Conservation (phyloP, 495 filamentous ascomycete genomes). For the Lentithecium fluviatile region DNA sequence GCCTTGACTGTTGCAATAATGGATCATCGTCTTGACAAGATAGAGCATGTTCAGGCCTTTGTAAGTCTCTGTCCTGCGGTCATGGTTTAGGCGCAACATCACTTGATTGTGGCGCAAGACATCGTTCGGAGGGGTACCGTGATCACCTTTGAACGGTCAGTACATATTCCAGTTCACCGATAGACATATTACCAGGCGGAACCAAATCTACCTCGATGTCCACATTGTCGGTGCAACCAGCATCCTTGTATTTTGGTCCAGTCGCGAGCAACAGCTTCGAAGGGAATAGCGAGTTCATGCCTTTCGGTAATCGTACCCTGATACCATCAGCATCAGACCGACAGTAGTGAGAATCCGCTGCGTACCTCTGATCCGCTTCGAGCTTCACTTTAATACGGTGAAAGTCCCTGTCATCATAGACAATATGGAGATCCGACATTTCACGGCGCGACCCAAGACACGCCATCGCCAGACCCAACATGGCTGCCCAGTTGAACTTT, state of each 20-base stretch:
- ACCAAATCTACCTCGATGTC: conserved; percentile 27
- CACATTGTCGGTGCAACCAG: conserved; percentile 19
- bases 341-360: neutral
- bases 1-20: conserved; percentile 16
- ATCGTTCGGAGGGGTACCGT: conserved; percentile 19
- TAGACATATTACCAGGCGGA: conserved; percentile 19
- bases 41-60: conserved; percentile 26
- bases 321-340: neutral
- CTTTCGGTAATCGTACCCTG: conserved; percentile 21
- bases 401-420: conserved; percentile 25
- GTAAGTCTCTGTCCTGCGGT: conserved; percentile 14
- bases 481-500: conserved; percentile 29
- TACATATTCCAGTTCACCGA: neutral
- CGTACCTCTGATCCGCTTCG: conserved; percentile 18
- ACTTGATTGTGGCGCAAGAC: conserved; percentile 17
- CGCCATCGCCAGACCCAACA: conserved; percentile 23
- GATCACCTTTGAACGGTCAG: neutral
- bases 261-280: conserved; percentile 20
- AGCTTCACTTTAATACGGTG: conserved; percentile 17
- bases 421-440: conserved; percentile 25
- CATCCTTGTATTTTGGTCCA: conserved; percentile 24
- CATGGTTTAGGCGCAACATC: conserved; percentile 12
- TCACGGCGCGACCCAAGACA: conserved; percentile 20
- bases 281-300: conserved; percentile 26
- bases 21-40: conserved; percentile 18